phyloP scores from a whole-genome alignment of 2,329 filamentous ascomycete genomes.

The Hypoxylon sp. region DNA sequence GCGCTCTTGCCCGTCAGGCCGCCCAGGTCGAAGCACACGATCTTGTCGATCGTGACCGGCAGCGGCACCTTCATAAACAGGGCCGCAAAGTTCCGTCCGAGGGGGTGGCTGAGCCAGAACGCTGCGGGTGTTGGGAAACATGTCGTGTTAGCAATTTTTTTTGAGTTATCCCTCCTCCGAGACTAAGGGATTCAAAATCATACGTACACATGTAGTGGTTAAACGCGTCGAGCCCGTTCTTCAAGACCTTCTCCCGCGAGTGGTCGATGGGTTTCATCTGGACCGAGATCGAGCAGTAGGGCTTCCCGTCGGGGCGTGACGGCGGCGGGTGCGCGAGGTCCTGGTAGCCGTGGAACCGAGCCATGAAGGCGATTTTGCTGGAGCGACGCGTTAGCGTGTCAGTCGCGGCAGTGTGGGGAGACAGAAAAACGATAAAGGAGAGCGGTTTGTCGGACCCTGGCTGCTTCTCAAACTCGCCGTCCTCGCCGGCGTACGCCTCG shows the following conservation, averaged over 20 bases:
- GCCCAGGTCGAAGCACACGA: slow-evolving; percentile 35
- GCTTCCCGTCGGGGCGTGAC: slow-evolving; percentile 6
- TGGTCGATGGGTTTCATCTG: slow-evolving; percentile 9
- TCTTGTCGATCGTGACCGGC: slow-evolving; percentile 27
- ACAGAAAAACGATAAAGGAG: background rate
- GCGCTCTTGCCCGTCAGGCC: slow-evolving; percentile 11
- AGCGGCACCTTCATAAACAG: slow-evolving; percentile 32
- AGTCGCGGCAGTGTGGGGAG: no score
- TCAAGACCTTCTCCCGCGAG: background rate
- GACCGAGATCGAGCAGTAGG: slow-evolving; percentile 28
- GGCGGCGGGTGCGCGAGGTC: slow-evolving; percentile 21
- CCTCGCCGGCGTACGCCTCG: slow-evolving; percentile 15
- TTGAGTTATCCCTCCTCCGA: no score
- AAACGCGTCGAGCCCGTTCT: slow-evolving; percentile 2
- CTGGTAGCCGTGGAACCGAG: slow-evolving; percentile 30
- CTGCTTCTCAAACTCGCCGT: slow-evolving; percentile 10
- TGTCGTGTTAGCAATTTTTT: no score
- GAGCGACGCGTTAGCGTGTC: slow-evolving; percentile 8
- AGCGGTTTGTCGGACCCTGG: slow-evolving; percentile 6
- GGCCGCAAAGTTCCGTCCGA: slow-evolving; percentile 18
- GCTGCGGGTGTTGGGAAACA: no score
- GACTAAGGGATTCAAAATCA: no score
- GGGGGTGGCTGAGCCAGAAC: slow-evolving; percentile 14
- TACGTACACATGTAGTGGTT: background rate
- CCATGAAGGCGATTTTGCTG: slow-evolving; percentile 19